Evolutionary conservation across 306 rosid genomes (phyloP), one percentile per base, ranked within the genome.

Genomic region (Vicia sativa): DNA sequence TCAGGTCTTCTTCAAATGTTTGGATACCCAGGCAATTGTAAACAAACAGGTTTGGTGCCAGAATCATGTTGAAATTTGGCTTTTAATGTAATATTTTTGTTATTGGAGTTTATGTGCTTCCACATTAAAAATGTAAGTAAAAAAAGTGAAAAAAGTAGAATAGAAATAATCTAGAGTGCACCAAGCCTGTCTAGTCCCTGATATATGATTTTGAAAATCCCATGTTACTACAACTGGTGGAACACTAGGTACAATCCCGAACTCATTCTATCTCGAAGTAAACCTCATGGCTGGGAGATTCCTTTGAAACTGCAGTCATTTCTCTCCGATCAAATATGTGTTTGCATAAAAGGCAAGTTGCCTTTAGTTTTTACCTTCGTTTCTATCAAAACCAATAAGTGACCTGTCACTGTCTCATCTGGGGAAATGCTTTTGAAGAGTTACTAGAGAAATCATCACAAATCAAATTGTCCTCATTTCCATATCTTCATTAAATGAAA

Each of bases 31-130:
- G 62, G 83, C 89, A 61, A 78, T 80, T 58, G 96, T 87, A 67
- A 93, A 88, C 80, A 88, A 88, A 75, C 91, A 90, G 98, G 98
- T 93, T 65, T 69, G 63, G 67, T 77, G 71, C 72, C 66, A 42
- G 39, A 68, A 23, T 21, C 34, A 11, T 49, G 25, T 58, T 50
- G 28, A 34, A 12, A 3, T 29, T 58, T 62, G 6, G 28, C 13
- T 3, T 21, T 25, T 9, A 34, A 23, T 69, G 5, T 55, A 10
- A 25, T 23, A 19, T 59, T 41, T 62, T 1, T 74, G n/a, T 45
- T 46, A 31, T 44, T 65, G 28, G 55, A 62, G 49, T 58, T 63
- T 31, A 42, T 65, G 52, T 26, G 38, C 54, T 31, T 50, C 57
- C 23, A 50, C 57, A 19, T 50, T 18, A 50, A 50, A 19, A 50